A percentile compares a stretch with the other conserved stretches of the same genome.
Evolutionary conservation across 495 filamentous ascomycete species (phyloP).

Genomic region (Tetracladium setigerum): DNA sequence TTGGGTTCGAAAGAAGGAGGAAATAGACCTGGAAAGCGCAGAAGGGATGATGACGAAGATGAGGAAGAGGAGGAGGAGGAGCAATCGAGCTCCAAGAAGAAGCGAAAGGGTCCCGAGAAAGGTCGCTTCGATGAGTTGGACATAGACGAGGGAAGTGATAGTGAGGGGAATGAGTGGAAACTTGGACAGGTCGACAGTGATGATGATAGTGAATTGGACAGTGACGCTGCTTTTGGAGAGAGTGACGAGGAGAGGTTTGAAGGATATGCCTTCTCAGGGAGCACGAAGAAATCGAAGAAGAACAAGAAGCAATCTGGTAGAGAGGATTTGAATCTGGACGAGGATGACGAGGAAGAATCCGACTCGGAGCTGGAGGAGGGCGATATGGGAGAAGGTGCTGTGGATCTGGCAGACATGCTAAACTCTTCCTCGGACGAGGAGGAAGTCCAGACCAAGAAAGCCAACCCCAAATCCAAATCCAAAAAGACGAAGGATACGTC

Average conservation of each 20-base stretch:
- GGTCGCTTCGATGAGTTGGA: slow-evolving; percentile 38
- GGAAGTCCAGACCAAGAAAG: slow-evolving; percentile 20
- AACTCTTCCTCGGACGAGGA: slow-evolving; percentile 57
- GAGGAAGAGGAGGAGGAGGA: slow-evolving; percentile 45
- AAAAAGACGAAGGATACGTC: slow-evolving; percentile 24
- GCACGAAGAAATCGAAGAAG: slow-evolving; percentile 42
- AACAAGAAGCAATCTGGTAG: slow-evolving; percentile 12
- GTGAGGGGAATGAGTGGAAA: slow-evolving; percentile 84
- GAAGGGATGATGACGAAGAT: slow-evolving; percentile 26
- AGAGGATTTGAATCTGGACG: slow-evolving; percentile 44
- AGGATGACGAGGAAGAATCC: slow-evolving; percentile 43
- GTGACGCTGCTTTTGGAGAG: slow-evolving; percentile 86
- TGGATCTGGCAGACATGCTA: slow-evolving; percentile 75
- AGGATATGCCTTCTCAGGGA: slow-evolving; percentile 65
- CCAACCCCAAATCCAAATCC: slow-evolving; percentile 25
- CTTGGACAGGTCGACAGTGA: slow-evolving; percentile 67
- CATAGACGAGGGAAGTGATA: slow-evolving; percentile 63
- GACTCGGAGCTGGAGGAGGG: slow-evolving; percentile 53
- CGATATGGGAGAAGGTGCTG: slow-evolving; percentile 74
- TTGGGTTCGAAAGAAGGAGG: slow-evolving; percentile 48
- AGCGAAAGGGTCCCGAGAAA: slow-evolving; percentile 32
- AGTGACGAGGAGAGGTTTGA: slow-evolving; percentile 81
- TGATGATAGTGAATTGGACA: slow-evolving; percentile 80
- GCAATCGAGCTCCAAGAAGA: slow-evolving; percentile 39
- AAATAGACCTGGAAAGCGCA: slow-evolving; percentile 17